Evolutionary conservation across 2,329 filamentous ascomycete genomes (phyloP), one percentile per base, ranked within the genome.

Genomic region (Colletotrichum graminicola): DNA sequence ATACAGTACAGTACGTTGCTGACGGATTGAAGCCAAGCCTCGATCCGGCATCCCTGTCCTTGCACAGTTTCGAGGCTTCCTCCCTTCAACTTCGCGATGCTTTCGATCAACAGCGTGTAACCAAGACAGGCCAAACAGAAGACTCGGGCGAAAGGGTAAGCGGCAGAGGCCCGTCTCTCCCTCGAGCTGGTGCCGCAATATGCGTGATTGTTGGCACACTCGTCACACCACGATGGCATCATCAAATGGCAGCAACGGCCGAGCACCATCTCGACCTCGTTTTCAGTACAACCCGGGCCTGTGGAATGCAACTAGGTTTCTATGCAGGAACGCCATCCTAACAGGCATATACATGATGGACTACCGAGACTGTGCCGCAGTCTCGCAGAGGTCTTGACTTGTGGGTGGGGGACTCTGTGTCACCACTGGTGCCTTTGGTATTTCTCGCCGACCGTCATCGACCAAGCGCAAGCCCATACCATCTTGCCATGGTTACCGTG

Each of bases 181-280:
- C 41, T 32, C 10, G 16, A 34, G 36, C 56, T 11, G 29, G 36
- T 34, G 49, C 63, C 63, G 63, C 67, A 32, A 57, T 32, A 16
- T 36, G 29, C 21, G 23, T 41, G 34, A 14, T 36, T 45, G 32
- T 23, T 34, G 11, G 8, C 47, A 47, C 43, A 45, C 36, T 29
- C 49, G 65, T 69, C 60, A 60, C 59, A 60, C 65, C 65, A 55
- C 65, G 68, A 71, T 68, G 52, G 65, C 68, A 45, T 63, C 65
- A 71, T 63, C 18, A 43, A 26, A 63, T 36, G 18, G 29, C 39
- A 59, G 36, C 36, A 54, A 64, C 43, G 60, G 64, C 59, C 69
- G 59, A 72, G 52, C 29, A 49, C 3, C 18, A 47, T 47, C 51
- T 51, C 39, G 26, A 60, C 39, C 52, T 49, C 45, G 45, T 54